phyloP scores from a whole-genome alignment of 2,329 filamentous ascomycete genomes.

The Paradendryphiella salina region DNA sequence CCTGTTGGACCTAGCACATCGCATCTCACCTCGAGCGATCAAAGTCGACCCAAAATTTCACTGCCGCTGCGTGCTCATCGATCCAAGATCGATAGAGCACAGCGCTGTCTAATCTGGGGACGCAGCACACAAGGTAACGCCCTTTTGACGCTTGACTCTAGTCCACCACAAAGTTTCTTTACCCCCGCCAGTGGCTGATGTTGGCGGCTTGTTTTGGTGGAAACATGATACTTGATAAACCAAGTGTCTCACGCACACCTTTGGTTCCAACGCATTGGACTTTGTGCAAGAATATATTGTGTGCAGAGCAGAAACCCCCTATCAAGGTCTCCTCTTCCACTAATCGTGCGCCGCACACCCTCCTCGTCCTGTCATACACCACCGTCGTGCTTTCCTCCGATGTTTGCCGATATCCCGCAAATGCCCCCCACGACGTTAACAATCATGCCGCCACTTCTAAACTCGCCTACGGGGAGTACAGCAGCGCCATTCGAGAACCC shows the following conservation, averaged over 20 bases:
- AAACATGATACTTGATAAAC: constrained; percentile 34
- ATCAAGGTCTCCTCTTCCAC: constrained; percentile 33
- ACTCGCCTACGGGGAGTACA: constrained; percentile 30
- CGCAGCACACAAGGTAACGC: constrained; percentile 40
- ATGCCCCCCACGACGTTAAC: constrained; percentile 24
- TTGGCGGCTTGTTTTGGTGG: constrained; percentile 20
- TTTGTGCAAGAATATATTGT: constrained; percentile 43
- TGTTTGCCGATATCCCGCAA: constrained; percentile 4
- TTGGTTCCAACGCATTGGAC: constrained; percentile 30
- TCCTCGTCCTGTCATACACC: constrained; percentile 20
- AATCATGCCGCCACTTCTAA: constrained; percentile 25
- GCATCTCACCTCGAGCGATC: constrained; percentile 25
- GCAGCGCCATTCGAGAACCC: constrained; percentile 36
- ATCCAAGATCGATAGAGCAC: constrained; percentile 29
- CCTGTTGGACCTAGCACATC: constrained; percentile 30
- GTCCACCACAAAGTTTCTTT: constrained; percentile 25
- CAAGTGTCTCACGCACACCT: constrained; percentile 43
- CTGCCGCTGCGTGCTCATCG: constrained; percentile 27
- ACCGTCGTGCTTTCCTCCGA: constrained; percentile 7
- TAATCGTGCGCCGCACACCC: constrained; percentile 20
- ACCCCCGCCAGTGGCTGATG: constrained; percentile 30
- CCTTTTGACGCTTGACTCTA: constrained; percentile 23
- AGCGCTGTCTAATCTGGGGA: constrained; percentile 34
- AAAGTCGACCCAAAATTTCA: constrained; percentile 32
- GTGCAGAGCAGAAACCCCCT: constrained; percentile 31